Percentiles rank a stretch among this genome's conserved stretches.
These are phyloP conservation scores for Oryza longistaminata DNA, from an alignment of 176 grass and related monocot genomes.

Conservation along the genomic window DNA sequence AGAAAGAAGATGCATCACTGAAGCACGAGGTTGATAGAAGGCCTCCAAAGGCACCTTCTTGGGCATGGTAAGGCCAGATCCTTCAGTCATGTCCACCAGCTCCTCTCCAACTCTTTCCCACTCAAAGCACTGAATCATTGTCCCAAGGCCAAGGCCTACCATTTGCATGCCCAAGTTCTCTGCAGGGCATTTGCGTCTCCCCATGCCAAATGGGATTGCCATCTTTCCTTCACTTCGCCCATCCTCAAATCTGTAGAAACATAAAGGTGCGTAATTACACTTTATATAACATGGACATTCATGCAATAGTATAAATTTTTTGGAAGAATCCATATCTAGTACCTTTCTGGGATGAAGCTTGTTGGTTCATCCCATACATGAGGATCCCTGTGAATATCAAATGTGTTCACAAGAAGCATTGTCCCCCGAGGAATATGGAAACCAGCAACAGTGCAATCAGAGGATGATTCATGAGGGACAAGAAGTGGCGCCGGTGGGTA, in stretches of 20 bases:
- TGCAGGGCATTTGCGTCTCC: conserved; percentile 16
- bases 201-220: conserved; percentile 49
- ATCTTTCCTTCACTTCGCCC: background rate
- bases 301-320: background rate
- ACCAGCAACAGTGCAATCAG: conserved; percentile 29
- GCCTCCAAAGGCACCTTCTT: conserved; percentile 36
- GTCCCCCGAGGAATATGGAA: conserved; percentile 40
- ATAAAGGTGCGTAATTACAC: background rate
- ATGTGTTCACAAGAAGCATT: conserved; percentile 44
- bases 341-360: conserved; percentile 51
- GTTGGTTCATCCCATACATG: conserved; percentile 30
- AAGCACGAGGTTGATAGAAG: conserved; percentile 18
- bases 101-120: conserved; percentile 33
- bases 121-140: conserved; percentile 53
- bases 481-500: conserved; percentile 43
- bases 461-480: conserved; percentile 27
- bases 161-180: conserved; percentile 44
- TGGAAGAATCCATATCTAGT: background rate
- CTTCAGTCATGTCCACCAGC: conserved; percentile 26
- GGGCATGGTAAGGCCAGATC: conserved; percentile 35
- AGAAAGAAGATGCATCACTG: conserved; percentile 26
- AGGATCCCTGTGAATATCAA: conserved; percentile 47
- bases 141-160: conserved; percentile 45
- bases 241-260: background rate
- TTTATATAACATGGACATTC: background rate